Evolutionary conservation across 352 stramenopile species (phyloP).

Genomic region (Thraustochytrium striatum): DNA sequence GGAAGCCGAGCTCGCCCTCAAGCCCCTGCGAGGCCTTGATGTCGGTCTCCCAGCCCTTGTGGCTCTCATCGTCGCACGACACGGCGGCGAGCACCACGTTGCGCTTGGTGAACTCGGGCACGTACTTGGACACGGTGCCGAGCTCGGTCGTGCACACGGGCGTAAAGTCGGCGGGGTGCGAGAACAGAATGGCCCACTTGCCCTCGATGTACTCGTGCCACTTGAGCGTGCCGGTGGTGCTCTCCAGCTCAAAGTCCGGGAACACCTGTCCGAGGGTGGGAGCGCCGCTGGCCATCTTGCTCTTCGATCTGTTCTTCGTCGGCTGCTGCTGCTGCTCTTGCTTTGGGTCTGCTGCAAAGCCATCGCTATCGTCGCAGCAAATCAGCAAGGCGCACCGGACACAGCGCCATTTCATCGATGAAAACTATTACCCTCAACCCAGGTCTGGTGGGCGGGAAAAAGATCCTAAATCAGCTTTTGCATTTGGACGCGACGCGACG

Average conservation of each 20-base stretch:
- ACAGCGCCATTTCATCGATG: too few relatives aligned
- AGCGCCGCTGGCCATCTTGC: conserved; percentile 11
- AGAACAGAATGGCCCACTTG: conserved; percentile 47
- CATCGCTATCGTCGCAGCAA: too few relatives aligned
- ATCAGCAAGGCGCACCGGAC: too few relatives aligned
- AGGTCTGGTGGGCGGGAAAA: too few relatives aligned
- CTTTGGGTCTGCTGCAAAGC: too few relatives aligned
- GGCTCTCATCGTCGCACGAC: conserved; percentile 34
- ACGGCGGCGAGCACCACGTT: conserved; percentile 68
- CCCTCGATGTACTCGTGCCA: conserved; percentile 65
- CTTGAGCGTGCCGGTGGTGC: conserved; percentile 61
- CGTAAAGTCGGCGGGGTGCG: conserved; percentile 80
- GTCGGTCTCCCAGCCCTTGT: conserved; percentile 58
- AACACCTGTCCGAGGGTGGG: conserved; percentile 50
- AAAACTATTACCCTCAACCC: too few relatives aligned
- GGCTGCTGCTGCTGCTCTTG: too few relatives aligned
- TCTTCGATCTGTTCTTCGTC: not conserved
- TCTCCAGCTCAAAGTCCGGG: conserved; percentile 63
- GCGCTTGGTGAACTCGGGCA: conserved; percentile 71
- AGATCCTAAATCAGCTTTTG: too few relatives aligned
- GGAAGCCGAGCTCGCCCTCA: conserved; percentile 69
- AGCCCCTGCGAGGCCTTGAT: conserved; percentile 66
- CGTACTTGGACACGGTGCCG: conserved; percentile 71
- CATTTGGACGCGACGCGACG: too few relatives aligned
- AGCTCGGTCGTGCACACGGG: conserved; percentile 88